Evolutionary conservation across 2,329 filamentous ascomycete genomes (phyloP).

Genomic region (Albophoma yamanashiensis): DNA sequence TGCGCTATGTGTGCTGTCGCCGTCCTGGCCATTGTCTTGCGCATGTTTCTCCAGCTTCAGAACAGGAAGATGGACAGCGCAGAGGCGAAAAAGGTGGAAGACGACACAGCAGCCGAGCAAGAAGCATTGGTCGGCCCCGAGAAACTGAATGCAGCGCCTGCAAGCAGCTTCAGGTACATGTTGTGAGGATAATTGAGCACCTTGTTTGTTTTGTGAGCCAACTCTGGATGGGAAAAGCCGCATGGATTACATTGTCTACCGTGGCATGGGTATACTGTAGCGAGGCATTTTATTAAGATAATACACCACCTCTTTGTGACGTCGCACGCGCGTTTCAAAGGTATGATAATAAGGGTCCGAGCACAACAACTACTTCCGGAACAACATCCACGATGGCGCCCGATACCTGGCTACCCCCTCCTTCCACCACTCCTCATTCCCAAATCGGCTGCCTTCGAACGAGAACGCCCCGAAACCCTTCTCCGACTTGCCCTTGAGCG

Average conservation of each 20-base stretch:
- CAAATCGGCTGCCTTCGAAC: slow-evolving; percentile 11
- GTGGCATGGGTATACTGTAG: neutral
- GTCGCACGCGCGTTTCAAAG: neutral
- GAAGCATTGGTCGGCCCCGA: slow-evolving; percentile 26
- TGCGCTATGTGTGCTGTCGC: slow-evolving; percentile 53
- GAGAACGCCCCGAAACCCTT: slow-evolving; percentile 13
- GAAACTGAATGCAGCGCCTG: slow-evolving; percentile 9
- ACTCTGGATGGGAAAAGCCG: neutral
- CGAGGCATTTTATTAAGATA: neutral
- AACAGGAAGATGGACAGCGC: slow-evolving; percentile 35
- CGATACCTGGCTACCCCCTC: slow-evolving; percentile 21
- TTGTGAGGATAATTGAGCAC: slow-evolving; percentile 17
- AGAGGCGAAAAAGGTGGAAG: slow-evolving; percentile 14
- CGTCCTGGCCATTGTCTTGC: slow-evolving; percentile 39
- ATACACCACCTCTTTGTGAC: neutral
- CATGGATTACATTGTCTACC: neutral
- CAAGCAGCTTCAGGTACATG: slow-evolving; percentile 34
- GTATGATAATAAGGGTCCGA: neutral
- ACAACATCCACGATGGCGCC: slow-evolving; percentile 20
- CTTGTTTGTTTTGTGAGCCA: too few relatives aligned
- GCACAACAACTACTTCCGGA: slow-evolving; percentile 8
- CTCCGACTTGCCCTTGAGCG: slow-evolving; percentile 13
- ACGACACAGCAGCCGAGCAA: slow-evolving; percentile 21
- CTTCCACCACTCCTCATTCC: slow-evolving; percentile 23
- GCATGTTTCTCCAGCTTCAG: slow-evolving; percentile 38